A percentile compares a stretch with the other conserved stretches of the same genome.
phyloP scores from a whole-genome alignment of 1,284 basidiomycete genomes.

The Pseudozyma tsukubaensis region DNA sequence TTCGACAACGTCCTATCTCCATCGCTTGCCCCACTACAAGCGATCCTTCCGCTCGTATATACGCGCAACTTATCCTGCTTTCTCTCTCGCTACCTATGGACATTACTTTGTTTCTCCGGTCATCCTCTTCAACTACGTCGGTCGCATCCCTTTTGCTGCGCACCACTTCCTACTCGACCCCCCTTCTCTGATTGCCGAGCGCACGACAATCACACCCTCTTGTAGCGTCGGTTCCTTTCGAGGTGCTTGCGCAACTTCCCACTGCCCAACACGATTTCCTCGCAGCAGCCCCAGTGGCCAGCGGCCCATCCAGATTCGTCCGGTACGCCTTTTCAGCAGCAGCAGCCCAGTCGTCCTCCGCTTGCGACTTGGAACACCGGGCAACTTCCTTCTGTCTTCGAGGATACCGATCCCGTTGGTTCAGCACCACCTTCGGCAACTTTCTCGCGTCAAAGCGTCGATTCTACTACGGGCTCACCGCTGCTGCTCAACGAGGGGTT shows the following conservation, averaged over 20 bases:
- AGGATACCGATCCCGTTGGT: conserved; percentile 22
- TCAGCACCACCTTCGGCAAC: conserved; percentile 25
- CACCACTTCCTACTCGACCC: background rate
- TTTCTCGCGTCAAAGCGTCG: conserved; percentile 17
- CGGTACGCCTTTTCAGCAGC: conserved; percentile 12
- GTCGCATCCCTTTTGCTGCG: background rate
- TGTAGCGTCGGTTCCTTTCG: conserved; percentile 30
- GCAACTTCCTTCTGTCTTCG: conserved; percentile 37
- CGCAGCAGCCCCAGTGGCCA: conserved; percentile 37
- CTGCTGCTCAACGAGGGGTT: conserved; percentile 17
- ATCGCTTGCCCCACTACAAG: background rate
- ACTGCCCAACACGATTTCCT: conserved; percentile 40
- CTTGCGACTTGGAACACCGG: conserved; percentile 15
- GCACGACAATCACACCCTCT: background rate
- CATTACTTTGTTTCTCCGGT: background rate
- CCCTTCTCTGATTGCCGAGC: background rate
- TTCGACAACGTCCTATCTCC: conserved; percentile 13
- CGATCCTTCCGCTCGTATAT: background rate
- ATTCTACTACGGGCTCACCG: conserved; percentile 29
- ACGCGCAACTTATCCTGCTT: conserved; percentile 1
- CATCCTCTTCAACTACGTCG: background rate
- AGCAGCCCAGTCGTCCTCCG: conserved; percentile 2
- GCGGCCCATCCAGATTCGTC: conserved; percentile 26
- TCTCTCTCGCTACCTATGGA: conserved; percentile 6
- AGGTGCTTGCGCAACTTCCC: conserved; percentile 19